Conservation (phyloP, 345 rosid species). For the Rhodamnia rubescens region DNA sequence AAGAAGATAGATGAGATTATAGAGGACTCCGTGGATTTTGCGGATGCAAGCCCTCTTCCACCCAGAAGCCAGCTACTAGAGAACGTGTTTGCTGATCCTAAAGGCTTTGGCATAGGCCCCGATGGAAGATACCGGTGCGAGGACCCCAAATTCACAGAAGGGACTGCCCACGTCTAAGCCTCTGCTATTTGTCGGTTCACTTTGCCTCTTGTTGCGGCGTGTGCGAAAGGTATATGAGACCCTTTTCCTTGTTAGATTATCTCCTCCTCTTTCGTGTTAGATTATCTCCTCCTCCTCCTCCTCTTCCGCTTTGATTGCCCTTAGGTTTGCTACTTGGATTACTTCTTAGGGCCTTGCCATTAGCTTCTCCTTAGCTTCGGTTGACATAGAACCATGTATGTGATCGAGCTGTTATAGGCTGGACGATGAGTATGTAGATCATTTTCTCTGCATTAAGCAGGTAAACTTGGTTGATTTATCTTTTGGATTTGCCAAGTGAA, state of each 20-base stretch:
- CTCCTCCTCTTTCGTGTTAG: neutral
- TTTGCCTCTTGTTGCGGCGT: neutral
- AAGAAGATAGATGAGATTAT: slow-evolving; percentile 42
- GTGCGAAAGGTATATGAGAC: neutral
- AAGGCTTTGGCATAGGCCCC: slow-evolving; percentile 45
- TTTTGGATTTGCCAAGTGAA: neutral
- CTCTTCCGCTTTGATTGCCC: neutral
- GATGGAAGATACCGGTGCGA: slow-evolving; percentile 44
- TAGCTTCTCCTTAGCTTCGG: neutral
- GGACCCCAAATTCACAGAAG: slow-evolving; percentile 48
- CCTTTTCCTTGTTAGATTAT: neutral
- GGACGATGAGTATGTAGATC: neutral
- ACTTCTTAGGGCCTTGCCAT: neutral
- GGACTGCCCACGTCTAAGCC: slow-evolving; percentile 37
- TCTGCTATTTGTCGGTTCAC: neutral
- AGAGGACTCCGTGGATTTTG: slow-evolving; percentile 50
- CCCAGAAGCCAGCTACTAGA: slow-evolving; percentile 39
- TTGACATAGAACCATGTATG: neutral
- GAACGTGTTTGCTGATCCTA: slow-evolving; percentile 48
- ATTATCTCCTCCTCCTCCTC: neutral
- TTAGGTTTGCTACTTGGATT: neutral
- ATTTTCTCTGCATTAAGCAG: neutral
- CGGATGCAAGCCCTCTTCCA: slow-evolving; percentile 41
- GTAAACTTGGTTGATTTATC: neutral
- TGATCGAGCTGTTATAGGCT: neutral